Base-by-base conservation (phyloP, 2,329 filamentous ascomycete genomes). In the Macrophomina pseudophaseolina region DNA sequence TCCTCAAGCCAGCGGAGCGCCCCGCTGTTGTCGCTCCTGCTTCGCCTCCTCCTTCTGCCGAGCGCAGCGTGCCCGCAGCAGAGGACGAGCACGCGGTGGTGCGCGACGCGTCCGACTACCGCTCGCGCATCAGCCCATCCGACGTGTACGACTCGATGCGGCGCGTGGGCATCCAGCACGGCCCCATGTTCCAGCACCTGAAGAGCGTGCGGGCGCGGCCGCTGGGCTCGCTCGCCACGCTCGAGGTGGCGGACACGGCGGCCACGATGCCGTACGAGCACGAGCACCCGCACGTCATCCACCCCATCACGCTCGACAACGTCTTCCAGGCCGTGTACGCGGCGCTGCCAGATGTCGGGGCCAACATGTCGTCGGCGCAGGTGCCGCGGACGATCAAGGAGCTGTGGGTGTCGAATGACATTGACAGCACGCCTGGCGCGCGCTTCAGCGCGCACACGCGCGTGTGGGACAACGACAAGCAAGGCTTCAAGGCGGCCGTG, bases 321-420 rank as follows among this genome's bases (percentile, higher is more conserved):
- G 42, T 49, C 14, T 32, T 49, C 44, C 59, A 63, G 30, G 38
- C 54, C 5, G 40, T 32, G 35, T 59, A 59, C 56, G 33, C 58
- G 35, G 53, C 54, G 59, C 46, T 44, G 59, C 42, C 48, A 23
- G 49, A 14, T 3, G 48, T 9, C 5, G 38, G 38, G 1, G 58
- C 54, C 54, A 42, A 2, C 33, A 32, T 18, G 49, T 32, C 40
- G 5, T 14, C 70, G 58, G 68, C 52, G 23, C 30, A 35, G 52
- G 52, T 54, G 23, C 64, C 64, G 8, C n/a, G 56, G 5, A 40
- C 52, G 4, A 49, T 59, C 30, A 42, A 49, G n/a, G 12, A 46
- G 18, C 56, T 66, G 23, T 66, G 28, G 30, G 30, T 66, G 14
- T n/a, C 64, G 1, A 28, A 6, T 12, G 40, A 49, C 30, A 38